A percentile compares a stretch with the other conserved stretches of the same genome.
Evolutionary conservation across 139 green algal species (phyloP).

Genomic region (Auxenochlorella protothecoides): DNA sequence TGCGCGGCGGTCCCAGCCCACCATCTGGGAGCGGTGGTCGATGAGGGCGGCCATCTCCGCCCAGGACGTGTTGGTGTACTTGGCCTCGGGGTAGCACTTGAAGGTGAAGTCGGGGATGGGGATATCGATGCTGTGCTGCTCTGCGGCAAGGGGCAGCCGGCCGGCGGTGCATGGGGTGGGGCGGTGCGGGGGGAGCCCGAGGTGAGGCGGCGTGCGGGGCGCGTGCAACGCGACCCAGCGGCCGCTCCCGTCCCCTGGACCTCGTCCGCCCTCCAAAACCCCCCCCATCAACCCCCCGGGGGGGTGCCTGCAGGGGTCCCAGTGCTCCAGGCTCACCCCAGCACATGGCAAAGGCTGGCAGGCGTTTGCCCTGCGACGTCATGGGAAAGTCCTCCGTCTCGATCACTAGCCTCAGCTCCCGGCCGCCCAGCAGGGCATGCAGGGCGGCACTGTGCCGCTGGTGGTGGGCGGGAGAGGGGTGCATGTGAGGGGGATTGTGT

Average conservation of each 20-base stretch:
- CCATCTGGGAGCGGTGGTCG: conserved; percentile 8
- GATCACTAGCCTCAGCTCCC: conserved; percentile 13
- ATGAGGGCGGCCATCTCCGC: conserved; percentile 13
- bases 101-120: conserved; percentile 18
- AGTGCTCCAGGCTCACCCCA: conserved; percentile 2
- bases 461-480: neutral
- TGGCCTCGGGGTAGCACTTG: conserved; percentile 25
- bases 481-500: too few species aligned
- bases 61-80: conserved; percentile 23
- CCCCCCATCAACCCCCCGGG: too few species aligned
- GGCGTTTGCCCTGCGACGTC: conserved; percentile 3
- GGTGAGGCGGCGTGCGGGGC: too few species aligned
- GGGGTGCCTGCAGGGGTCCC: too few species aligned
- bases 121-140: neutral
- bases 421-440: conserved; percentile 1
- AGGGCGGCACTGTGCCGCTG: conserved; percentile 11
- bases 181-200: too few species aligned
- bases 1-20: conserved; percentile 17
- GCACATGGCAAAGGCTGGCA: conserved; percentile 28
- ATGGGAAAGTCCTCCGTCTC: conserved; percentile 31
- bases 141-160: too few species aligned
- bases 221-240: too few species aligned
- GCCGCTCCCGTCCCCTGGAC: too few species aligned
- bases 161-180: too few species aligned
- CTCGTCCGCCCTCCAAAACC: too few species aligned